phyloP scores from a whole-genome alignment of 1,284 basidiomycete genomes.

The Porphyrellus sp. region DNA sequence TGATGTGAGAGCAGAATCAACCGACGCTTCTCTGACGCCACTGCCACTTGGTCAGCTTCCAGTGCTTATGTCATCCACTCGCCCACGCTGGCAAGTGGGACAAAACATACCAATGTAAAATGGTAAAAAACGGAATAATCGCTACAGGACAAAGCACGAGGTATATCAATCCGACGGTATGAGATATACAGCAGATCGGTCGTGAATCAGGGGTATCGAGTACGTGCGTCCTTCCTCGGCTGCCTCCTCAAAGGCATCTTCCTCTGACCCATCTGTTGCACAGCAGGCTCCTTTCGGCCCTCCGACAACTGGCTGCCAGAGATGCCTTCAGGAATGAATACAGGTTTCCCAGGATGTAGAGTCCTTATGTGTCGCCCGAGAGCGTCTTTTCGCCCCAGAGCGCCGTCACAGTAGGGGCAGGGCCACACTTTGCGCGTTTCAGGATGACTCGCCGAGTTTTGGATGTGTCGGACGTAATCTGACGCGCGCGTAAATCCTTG shows the following conservation, averaged over 20 bases:
- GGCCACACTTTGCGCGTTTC: constrained; percentile 31
- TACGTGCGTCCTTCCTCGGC: constrained; percentile 4
- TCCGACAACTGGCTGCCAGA: not conserved
- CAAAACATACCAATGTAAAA: too few relatives aligned
- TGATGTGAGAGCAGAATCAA: constrained; percentile 8
- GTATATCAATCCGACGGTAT: not conserved
- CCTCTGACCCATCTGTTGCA: constrained; percentile 8
- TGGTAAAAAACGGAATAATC: too few relatives aligned
- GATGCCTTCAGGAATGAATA: constrained; percentile 3
- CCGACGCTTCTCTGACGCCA: not conserved
- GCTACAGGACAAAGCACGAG: not conserved
- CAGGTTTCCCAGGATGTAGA: constrained; percentile 10
- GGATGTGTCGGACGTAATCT: constrained; percentile 22
- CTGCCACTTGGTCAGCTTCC: not conserved
- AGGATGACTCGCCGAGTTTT: constrained; percentile 27
- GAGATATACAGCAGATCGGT: not conserved
- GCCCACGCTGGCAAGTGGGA: too few relatives aligned
- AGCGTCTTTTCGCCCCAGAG: constrained; percentile 25
- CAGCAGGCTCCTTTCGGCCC: not conserved
- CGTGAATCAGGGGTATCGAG: not conserved
- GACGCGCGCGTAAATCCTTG: constrained; percentile 23
- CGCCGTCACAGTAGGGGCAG: constrained; percentile 17
- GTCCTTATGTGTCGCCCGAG: constrained; percentile 24
- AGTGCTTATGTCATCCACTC: constrained; percentile 18
- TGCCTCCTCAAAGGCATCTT: constrained; percentile 8